Percentiles rank a stretch among this genome's conserved stretches.
Conservation (phyloP, 2,329 filamentous ascomycete species). For the Albophoma yamanashiensis region DNA sequence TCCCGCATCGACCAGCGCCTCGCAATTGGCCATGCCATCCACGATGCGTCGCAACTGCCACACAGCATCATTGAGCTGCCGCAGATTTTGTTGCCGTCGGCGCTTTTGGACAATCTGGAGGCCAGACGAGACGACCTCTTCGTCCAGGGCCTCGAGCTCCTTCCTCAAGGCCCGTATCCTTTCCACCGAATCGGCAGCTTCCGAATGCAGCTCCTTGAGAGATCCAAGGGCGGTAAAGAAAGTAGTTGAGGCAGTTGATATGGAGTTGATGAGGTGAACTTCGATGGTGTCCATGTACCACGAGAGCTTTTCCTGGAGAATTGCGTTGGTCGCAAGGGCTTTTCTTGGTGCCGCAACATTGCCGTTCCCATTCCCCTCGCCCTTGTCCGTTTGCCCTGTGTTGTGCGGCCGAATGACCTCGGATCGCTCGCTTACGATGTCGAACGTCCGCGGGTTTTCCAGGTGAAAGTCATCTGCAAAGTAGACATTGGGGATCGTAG, state of each 20-base stretch:
- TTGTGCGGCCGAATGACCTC: constrained; percentile 74
- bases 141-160: constrained; percentile 71
- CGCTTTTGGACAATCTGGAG: constrained; percentile 78
- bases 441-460: constrained; percentile 92
- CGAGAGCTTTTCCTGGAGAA: constrained; percentile 92
- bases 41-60: constrained; percentile 74
- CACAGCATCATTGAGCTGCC: constrained; percentile 71
- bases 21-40: constrained; percentile 62
- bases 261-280: constrained; percentile 91
- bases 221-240: constrained; percentile 94
- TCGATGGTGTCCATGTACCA: constrained; percentile 99
- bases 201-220: constrained; percentile 78
- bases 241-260: constrained; percentile 88
- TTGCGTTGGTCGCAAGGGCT: constrained; percentile 88
- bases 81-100: constrained; percentile 71
- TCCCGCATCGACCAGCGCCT: constrained; percentile 72
- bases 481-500: constrained; percentile 86
- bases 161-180: constrained; percentile 72
- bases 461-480: constrained; percentile 93
- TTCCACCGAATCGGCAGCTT: constrained; percentile 82
- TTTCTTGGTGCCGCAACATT: constrained; percentile 56
- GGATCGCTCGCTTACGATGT: constrained; percentile 90
- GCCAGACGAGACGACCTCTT: constrained; percentile 77
- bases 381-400: constrained; percentile 41
- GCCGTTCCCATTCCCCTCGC: constrained; percentile 44